A percentile compares a stretch with the other conserved stretches of the same genome.
Evolutionary conservation across 192 early-diverging fungal species (phyloP).

Genomic region (Dimargaris verticillata): DNA sequence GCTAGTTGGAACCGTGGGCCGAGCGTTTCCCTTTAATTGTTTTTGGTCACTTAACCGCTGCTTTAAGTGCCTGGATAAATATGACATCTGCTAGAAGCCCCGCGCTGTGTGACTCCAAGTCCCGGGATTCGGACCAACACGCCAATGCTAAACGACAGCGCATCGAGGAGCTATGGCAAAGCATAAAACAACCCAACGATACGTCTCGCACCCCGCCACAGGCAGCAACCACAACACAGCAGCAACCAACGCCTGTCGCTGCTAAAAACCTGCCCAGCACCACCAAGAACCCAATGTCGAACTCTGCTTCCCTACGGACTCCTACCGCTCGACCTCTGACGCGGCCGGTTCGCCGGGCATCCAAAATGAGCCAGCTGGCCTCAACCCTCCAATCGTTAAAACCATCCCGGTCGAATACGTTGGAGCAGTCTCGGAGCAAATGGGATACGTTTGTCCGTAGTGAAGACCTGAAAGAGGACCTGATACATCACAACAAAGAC

Average conservation of each 20-base stretch:
- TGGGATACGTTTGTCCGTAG: not conserved
- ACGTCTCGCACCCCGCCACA: not conserved
- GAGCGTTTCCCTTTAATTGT: not conserved
- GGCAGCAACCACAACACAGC: not conserved
- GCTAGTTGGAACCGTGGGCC: not conserved
- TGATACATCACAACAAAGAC: not conserved
- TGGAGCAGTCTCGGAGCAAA: not conserved
- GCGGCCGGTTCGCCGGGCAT: not conserved
- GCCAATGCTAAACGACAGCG: not conserved
- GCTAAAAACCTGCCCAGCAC: not conserved
- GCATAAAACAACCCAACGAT: not conserved
- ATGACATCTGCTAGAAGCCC: not conserved
- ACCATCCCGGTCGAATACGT: not conserved
- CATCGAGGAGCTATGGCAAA: not conserved
- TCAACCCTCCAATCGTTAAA: not conserved
- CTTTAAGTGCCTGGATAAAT: not conserved
- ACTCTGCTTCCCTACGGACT: not conserved
- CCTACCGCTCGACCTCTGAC: not conserved
- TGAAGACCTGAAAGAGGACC: not conserved
- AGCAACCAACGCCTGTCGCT: not conserved
- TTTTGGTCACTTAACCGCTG: not conserved
- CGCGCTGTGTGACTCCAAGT: not conserved
- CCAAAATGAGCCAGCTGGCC: not conserved
- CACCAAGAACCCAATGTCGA: not conserved
- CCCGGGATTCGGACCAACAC: not conserved